Evolutionary conservation across 169 alveolate genomes (phyloP).

Genomic region (Eimeria sp.): DNA sequence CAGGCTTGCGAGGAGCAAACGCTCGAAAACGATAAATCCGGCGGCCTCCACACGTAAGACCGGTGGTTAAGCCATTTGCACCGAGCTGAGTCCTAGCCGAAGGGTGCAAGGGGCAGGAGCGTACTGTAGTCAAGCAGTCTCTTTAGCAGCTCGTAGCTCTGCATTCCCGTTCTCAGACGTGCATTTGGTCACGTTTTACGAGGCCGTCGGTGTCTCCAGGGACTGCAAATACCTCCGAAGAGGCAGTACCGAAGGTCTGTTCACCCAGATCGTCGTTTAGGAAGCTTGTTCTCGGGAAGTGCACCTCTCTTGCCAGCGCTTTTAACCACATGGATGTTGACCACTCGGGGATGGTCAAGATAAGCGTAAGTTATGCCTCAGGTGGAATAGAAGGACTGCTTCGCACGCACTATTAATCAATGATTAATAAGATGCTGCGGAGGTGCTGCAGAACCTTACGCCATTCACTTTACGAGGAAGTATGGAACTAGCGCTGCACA

Average conservation of each 20-base stretch:
- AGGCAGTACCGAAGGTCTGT: not conserved
- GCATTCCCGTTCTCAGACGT: not conserved
- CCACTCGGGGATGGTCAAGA: conserved; percentile 39
- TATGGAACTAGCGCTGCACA: not conserved
- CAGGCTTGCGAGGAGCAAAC: conserved; percentile 51
- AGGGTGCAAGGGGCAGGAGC: not conserved
- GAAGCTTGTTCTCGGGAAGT: conserved; percentile 53
- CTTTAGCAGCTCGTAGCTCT: not conserved
- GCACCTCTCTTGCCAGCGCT: conserved; percentile 73
- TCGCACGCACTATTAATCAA: not conserved
- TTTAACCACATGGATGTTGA: conserved; percentile 80
- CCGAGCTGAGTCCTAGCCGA: not conserved
- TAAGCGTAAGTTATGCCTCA: conserved; percentile 34
- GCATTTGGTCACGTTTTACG: not conserved
- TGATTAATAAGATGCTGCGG: not conserved
- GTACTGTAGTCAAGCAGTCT: not conserved
- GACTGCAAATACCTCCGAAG: not conserved
- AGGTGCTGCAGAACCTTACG: not conserved
- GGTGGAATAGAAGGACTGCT: not conserved
- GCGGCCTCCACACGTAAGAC: conserved; percentile 26
- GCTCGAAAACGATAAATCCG: conserved; percentile 24
- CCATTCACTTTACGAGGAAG: not conserved
- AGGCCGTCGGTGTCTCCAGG: not conserved
- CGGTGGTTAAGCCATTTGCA: too few relatives aligned
- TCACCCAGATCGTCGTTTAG: conserved; percentile 55